Evolutionary conservation across 192 early-diverging fungal species (phyloP).

Genomic region (Polychytrium aggregatum): DNA sequence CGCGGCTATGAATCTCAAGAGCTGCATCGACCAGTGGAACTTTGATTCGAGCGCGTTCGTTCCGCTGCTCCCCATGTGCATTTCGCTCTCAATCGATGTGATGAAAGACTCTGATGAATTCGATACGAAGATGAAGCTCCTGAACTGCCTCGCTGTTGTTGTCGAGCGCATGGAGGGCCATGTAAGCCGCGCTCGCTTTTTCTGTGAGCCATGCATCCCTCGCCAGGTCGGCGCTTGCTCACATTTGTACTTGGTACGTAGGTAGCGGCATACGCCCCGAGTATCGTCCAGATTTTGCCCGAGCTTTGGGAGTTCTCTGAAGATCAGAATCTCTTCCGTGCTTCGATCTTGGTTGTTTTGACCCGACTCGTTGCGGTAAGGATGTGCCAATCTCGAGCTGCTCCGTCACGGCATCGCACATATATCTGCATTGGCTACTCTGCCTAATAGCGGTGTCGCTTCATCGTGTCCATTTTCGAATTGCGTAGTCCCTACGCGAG

Average conservation of each 20-base stretch:
- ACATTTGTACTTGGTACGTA: background rate
- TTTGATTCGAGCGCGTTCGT: slow-evolving; percentile 61
- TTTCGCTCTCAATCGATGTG: slow-evolving; percentile 44
- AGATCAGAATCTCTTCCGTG: slow-evolving; percentile 69
- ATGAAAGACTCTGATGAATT: slow-evolving; percentile 59
- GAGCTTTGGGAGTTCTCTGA: slow-evolving; percentile 67
- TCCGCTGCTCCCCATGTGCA: slow-evolving; percentile 50
- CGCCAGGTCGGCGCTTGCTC: slow-evolving; percentile 2
- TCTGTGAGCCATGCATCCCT: background rate
- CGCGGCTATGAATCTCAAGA: slow-evolving; percentile 50
- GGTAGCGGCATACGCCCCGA: slow-evolving; percentile 61
- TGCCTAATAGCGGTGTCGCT: slow-evolving; percentile 26
- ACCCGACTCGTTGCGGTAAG: slow-evolving; percentile 75
- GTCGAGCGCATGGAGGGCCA: slow-evolving; percentile 65
- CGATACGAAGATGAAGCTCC: slow-evolving; percentile 61
- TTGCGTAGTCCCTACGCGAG: slow-evolving; percentile 43
- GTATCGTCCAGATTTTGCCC: slow-evolving; percentile 64
- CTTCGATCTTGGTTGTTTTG: slow-evolving; percentile 63
- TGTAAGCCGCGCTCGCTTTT: slow-evolving; percentile 15
- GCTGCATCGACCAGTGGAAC: slow-evolving; percentile 79
- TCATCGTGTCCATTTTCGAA: slow-evolving; percentile 4
- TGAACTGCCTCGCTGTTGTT: slow-evolving; percentile 62
- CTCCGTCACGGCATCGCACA: too few relatives aligned
- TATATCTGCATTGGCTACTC: too few relatives aligned
- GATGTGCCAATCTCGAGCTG: too few relatives aligned